Conservation (phyloP, 2,329 filamentous ascomycete genomes). For the Penicillium sp. region DNA sequence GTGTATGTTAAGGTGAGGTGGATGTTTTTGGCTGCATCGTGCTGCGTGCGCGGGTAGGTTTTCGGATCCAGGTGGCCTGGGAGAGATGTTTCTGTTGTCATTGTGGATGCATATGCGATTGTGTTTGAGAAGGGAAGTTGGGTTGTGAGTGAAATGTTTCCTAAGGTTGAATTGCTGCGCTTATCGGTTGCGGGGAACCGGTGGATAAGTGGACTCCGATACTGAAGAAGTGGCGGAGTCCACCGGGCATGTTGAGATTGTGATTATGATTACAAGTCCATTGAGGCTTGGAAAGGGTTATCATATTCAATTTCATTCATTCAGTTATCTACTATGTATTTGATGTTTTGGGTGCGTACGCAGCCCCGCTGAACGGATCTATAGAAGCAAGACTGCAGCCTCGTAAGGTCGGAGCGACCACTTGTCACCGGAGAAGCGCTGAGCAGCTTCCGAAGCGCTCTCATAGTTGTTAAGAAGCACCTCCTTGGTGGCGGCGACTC, state of each 20-base stretch:
- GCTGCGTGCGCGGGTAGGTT: conserved; percentile 45
- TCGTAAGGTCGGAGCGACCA: conserved; percentile 42
- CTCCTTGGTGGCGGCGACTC: conserved; percentile 29
- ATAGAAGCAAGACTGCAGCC: conserved; percentile 34
- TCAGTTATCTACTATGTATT: not conserved
- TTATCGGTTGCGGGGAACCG: conserved; percentile 30
- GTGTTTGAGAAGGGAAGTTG: not conserved
- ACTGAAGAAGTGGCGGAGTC: conserved; percentile 14
- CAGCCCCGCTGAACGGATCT: conserved; percentile 4
- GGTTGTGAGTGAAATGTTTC: not conserved
- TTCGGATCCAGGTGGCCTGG: conserved; percentile 42
- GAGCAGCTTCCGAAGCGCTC: conserved; percentile 18
- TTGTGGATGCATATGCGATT: conserved; percentile 11
- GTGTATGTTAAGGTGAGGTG: conserved; percentile 49
- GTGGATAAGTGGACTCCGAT: conserved; percentile 21
- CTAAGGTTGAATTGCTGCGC: not conserved
- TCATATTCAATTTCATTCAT: too few species aligned
- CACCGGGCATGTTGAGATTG: conserved; percentile 1
- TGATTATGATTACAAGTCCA: not conserved
- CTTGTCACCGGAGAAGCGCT: conserved; percentile 28
- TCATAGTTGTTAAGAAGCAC: conserved; percentile 41
- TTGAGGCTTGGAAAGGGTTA: not conserved
- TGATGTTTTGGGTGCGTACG: too few species aligned
- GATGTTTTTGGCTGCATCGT: conserved; percentile 39
- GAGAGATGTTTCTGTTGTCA: conserved; percentile 17